A percentile compares a stretch with the other conserved stretches of the same genome.
These are phyloP conservation scores for Yarrowia alimentaria DNA, from an alignment of 805 yeast genomes.

Conservation along the genomic window DNA sequence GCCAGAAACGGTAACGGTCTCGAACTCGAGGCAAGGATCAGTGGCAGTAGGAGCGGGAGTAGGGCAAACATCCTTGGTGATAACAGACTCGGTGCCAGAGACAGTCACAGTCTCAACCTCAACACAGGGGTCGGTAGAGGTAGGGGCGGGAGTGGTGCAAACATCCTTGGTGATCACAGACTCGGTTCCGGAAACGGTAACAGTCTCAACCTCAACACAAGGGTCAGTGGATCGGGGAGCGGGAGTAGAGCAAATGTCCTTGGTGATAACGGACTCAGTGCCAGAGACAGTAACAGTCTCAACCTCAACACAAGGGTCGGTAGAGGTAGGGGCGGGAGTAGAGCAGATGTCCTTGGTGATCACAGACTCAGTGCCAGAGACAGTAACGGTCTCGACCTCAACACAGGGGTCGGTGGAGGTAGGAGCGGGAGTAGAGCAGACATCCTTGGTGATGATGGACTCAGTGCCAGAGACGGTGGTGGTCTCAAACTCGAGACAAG, in stretches of 20 bases:
- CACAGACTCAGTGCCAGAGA: not conserved
- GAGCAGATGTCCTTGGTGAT: constrained; percentile 3
- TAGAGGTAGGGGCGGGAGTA: not conserved
- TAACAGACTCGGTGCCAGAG: no score
- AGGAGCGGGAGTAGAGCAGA: not conserved
- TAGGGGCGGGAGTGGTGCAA: not conserved
- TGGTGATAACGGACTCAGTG: not conserved
- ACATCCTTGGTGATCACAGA: not conserved
- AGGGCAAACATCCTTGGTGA: not conserved
- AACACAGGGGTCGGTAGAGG: not conserved
- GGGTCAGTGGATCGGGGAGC: not conserved
- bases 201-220: not conserved
- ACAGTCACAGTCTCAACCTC: no score
- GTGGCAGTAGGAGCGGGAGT: no score
- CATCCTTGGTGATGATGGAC: not conserved
- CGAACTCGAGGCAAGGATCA: not conserved
- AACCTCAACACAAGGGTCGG: not conserved
- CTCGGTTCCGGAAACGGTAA: not conserved
- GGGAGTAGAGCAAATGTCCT: not conserved
- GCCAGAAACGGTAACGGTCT: not conserved
- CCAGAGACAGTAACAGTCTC: not conserved
- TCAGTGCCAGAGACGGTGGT: not conserved
- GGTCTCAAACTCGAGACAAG: constrained; percentile 3
- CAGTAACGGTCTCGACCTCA: not conserved
- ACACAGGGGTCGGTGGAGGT: not conserved